Conservation (phyloP, 306 rosid species). For the Vigna hirtella region DNA sequence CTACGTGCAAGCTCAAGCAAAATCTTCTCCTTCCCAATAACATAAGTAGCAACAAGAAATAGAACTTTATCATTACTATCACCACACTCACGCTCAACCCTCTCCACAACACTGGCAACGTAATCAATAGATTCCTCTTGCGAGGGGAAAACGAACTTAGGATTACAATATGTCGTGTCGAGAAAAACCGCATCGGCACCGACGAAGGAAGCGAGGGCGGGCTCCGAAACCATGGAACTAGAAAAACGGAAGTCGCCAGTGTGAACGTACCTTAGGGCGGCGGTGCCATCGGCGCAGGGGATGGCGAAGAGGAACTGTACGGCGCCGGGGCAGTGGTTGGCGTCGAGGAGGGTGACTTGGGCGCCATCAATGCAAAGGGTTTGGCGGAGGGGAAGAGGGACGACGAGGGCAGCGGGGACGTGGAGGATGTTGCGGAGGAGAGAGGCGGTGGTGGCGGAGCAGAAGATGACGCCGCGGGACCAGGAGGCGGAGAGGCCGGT, state of each 20-base stretch:
- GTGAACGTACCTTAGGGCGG: slow-evolving; percentile 69
- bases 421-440: slow-evolving; percentile 64
- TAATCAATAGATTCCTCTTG: slow-evolving; percentile 79
- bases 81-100: slow-evolving; percentile 46
- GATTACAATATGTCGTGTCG: slow-evolving; percentile 87
- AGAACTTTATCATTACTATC: slow-evolving; percentile 55
- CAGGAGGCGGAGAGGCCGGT: slow-evolving; percentile 72
- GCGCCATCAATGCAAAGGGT: slow-evolving; percentile 61
- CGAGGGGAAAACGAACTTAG: slow-evolving; percentile 78
- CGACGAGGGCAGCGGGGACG: slow-evolving; percentile 56
- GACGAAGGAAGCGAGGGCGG: slow-evolving; percentile 50
- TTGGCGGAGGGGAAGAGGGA: slow-evolving; percentile 59
- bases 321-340: slow-evolving; percentile 93
- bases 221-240: slow-evolving; percentile 54
- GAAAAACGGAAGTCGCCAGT: slow-evolving; percentile 89
- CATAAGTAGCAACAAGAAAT: slow-evolving; percentile 93
- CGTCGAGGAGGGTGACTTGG: slow-evolving; percentile 65
- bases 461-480: slow-evolving; percentile 76
- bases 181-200: slow-evolving; percentile 81
- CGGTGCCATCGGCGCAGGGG: slow-evolving; percentile 38
- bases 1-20: slow-evolving; percentile 74
- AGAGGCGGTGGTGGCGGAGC: slow-evolving; percentile 67
- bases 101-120: slow-evolving; percentile 57
- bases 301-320: slow-evolving; percentile 78
- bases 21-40: slow-evolving; percentile 91